Evolutionary conservation across 2,329 filamentous ascomycete genomes (phyloP), one percentile per base, ranked within the genome.

Genomic region (Penicillium corylophilum): DNA sequence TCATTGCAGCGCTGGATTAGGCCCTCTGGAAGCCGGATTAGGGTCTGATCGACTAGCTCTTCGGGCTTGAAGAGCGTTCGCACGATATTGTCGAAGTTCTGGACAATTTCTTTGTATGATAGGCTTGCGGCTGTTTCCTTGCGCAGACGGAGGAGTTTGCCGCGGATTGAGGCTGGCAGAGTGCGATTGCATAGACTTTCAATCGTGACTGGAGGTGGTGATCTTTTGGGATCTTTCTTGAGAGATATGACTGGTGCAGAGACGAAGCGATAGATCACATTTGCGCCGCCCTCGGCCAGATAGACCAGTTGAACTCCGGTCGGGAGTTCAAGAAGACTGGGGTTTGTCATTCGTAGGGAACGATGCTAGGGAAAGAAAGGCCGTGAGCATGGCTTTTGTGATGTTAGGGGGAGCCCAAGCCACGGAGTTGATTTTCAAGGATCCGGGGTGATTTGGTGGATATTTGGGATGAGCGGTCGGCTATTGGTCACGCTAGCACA

Each of bases 211-310:
- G 46, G 60, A 53, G 35, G 56, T 54, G 48, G 48, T 43, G 12
- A 47, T 26, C 44, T 53, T 12, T 51, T 62, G 16, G 51, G 46
- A 23, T 60, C 60, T 33, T 59, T 70, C 70, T 54, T 68, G 57
- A 33, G 57, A 12, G 53, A 57, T 39, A 47, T 68, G 59, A 50
- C 40, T 2, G 70, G 62, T 4, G 74, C 70, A 18, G 77, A 54
- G 41, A 75, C 73, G 50, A 88, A 78, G 59, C 80, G 79, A 64
- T 89, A 91, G 56, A 92, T 86, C 46, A 87, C 80, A 68, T 94
- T 93, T 47, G 89, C 88, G 22, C 87, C 85, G 22, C 89, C 89
- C 69, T 94, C 89, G 22, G 78, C 79, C 9, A 84, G 69, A 56
- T 82, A 83, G 13, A 64, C 47, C 50, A 74, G 64, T 50, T 68